phyloP scores from a whole-genome alignment of 148 eudicot species.

The Polygonum maritimum region DNA sequence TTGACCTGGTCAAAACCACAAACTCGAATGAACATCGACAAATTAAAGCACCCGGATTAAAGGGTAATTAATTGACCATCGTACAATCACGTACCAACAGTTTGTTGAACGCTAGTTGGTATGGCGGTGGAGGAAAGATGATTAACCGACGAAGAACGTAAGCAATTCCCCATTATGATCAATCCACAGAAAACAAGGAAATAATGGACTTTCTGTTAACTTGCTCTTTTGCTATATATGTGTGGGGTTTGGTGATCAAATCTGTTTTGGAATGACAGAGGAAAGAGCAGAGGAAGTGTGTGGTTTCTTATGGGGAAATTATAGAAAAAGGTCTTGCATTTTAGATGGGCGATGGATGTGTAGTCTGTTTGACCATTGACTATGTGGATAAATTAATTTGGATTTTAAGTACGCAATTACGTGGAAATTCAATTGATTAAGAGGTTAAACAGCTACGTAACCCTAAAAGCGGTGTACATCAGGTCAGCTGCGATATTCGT shows the following conservation, averaged over 20 bases:
- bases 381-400: background rate
- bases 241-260: background rate
- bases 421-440: background rate
- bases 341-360: background rate
- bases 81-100: background rate
- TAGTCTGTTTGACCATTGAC: background rate
- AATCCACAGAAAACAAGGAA: background rate
- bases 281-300: background rate
- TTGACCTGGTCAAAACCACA: background rate
- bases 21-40: background rate
- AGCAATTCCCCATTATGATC: conserved; percentile 49
- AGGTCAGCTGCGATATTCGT: background rate
- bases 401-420: background rate
- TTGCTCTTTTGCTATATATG: background rate
- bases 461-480: background rate
- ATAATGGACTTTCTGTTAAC: background rate
- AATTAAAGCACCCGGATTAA: background rate
- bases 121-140: conserved; percentile 13
- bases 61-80: background rate
- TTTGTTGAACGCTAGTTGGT: background rate
- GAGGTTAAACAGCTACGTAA: no score
- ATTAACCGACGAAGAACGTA: conserved; percentile 28
- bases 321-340: background rate
- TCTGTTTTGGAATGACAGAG: background rate
- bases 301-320: background rate